Evolutionary conservation across 768 basidiomycete genomes (phyloP), one percentile per base, ranked within the genome.

Genomic region (Tulasnella sp.): DNA sequence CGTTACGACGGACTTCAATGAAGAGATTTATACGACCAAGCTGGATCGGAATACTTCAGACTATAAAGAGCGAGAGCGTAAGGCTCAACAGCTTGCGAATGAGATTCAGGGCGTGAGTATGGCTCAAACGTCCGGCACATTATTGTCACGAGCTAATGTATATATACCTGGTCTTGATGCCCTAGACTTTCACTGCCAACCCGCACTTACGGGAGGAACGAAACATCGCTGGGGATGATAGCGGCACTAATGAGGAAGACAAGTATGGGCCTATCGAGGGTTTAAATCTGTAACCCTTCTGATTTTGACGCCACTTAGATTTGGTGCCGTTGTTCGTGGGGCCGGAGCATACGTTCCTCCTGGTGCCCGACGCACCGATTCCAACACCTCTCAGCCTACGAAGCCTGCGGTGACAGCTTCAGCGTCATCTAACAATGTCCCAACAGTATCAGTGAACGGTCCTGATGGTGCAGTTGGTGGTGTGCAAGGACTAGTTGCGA

Each of bases 341-440:
- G 77, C 85, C 17, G 87, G 86, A 67, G 95, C 94, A 24, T 99
- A 99, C 69, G 81, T 98, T 41, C 96, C 96, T 48, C 95, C 95
- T 1, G 90, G 85, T 62, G 92, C 93, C 38, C 81, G 94, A 60
- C 82, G 78, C 70, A 60, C 61, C 49, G 15, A 63, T 59, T 5
- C 60, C 62, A 17, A 56, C 64, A 7, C 50, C 56, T 49, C 41
- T 55, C 61, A 52, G 70, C 63, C 24, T 62, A 65, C 29, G 55
- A 68, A 48, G 47, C 44, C 63, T 38, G 34, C 15, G 34, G 34
- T 15, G 7, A 15, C 72, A 60, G 64, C 69, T 60, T 66, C 68
- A 13, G 55, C 68, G 21, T 65, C 52, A 62, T 64, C 58, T 26
- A 32, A 30, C 41, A 62, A 48, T 15, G 34, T 58, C 24, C 44